Evolutionary conservation across 352 stramenopile species (phyloP).

Genomic region (Phytophthora macrochlamydospora): DNA sequence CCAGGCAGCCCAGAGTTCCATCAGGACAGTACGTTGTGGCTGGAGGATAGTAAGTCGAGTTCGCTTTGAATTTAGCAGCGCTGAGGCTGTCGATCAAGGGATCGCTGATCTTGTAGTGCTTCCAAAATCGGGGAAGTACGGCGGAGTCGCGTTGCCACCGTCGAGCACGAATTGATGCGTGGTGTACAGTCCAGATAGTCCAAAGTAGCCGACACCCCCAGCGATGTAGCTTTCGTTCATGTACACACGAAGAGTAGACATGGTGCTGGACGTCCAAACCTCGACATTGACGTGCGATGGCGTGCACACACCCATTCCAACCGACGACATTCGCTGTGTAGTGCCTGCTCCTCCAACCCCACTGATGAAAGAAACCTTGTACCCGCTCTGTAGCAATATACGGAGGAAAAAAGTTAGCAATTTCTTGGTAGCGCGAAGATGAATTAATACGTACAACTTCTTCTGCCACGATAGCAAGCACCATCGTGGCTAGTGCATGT

Average conservation of each 20-base stretch:
- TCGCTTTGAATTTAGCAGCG: constrained; percentile 28
- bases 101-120: constrained; percentile 47
- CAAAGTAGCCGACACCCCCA: constrained; percentile 46
- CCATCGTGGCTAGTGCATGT: constrained; percentile 40
- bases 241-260: constrained; percentile 41
- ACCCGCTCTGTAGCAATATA: constrained; percentile 24
- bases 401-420: background rate
- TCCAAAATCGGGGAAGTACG: constrained; percentile 54
- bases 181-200: constrained; percentile 55
- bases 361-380: constrained; percentile 35
- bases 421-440: no score
- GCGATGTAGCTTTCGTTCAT: constrained; percentile 52
- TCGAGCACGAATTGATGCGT: constrained; percentile 40
- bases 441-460: constrained; percentile 35
- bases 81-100: constrained; percentile 38
- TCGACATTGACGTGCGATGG: constrained; percentile 67
- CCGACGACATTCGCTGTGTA: constrained; percentile 45
- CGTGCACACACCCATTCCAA: constrained; percentile 37
- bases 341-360: constrained; percentile 7
- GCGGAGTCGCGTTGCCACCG: constrained; percentile 8
- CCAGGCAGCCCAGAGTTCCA: constrained; percentile 43
- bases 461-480: constrained; percentile 51
- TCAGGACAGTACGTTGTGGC: constrained; percentile 29
- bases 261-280: constrained; percentile 47
- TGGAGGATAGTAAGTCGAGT: constrained; percentile 40